Conservation (phyloP, 2,329 filamentous ascomycete species). For the Neonectria ditissima region DNA sequence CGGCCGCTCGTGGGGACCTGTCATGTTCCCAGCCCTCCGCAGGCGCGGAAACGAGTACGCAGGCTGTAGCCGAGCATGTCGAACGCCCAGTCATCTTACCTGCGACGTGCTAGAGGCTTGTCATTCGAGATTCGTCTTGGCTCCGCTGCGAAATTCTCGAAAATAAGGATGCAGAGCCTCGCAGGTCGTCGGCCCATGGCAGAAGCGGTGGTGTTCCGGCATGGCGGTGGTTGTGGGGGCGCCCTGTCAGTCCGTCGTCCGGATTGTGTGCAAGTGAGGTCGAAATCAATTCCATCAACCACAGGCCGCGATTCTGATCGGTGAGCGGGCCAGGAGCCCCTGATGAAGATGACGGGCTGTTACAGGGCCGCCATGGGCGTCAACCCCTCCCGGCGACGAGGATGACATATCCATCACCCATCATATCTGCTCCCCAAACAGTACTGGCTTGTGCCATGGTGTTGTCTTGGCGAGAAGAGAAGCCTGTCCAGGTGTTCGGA, state of each 20-base stretch:
- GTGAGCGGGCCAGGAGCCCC: constrained; percentile 36
- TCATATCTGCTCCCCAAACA: background rate
- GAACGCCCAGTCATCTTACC: constrained; percentile 39
- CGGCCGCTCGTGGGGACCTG: constrained; percentile 27
- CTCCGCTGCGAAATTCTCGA: constrained; percentile 20
- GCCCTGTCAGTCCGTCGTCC: constrained; percentile 23
- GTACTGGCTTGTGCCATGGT: constrained; percentile 5
- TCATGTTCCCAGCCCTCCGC: constrained; percentile 26
- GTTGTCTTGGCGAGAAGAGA: constrained; percentile 16
- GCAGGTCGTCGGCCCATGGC: constrained; percentile 25
- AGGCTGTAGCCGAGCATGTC: constrained; percentile 13
- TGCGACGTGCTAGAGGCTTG: constrained; percentile 42
- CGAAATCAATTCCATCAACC: constrained; percentile 46
- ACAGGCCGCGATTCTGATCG: constrained; percentile 41
- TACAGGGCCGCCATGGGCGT: constrained; percentile 25
- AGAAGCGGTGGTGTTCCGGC: constrained; percentile 30
- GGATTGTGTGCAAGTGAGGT: constrained; percentile 33
- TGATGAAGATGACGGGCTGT: constrained; percentile 34
- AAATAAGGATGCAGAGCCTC: constrained; percentile 22
- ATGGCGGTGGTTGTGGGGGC: constrained; percentile 25
- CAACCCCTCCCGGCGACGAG: constrained; percentile 11
- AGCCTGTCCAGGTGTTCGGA: constrained; percentile 4
- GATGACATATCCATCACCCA: constrained; percentile 19
- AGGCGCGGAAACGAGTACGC: constrained; percentile 31
- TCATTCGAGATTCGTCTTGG: constrained; percentile 24